These are phyloP conservation scores for Edaphochlamys debaryana DNA, from an alignment of 139 green algal species.

Conservation along the genomic window DNA sequence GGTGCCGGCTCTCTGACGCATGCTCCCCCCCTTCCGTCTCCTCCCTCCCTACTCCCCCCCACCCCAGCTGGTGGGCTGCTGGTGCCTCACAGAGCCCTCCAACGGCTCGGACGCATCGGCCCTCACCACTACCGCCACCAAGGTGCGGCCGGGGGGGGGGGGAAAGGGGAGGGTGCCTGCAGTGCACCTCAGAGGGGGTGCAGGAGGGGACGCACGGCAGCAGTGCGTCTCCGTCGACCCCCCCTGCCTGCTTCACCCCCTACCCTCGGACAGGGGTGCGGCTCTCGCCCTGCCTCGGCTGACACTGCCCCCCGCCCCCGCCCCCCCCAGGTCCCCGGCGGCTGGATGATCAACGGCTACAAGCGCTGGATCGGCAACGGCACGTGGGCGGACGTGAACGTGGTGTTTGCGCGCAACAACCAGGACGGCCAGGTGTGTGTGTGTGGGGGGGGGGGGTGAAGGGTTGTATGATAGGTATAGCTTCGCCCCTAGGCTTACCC, in stretches of 20 bases:
- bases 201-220: too few species aligned
- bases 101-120: constrained; percentile 88
- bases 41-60: neutral
- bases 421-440: constrained; percentile 62
- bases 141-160: constrained; percentile 43
- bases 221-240: too few species aligned
- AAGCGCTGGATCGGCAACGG: constrained; percentile 98
- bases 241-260: too few species aligned
- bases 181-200: too few species aligned
- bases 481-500: too few species aligned
- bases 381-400: constrained; percentile 88
- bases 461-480: neutral
- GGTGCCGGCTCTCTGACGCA: too few species aligned
- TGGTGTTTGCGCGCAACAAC: constrained; percentile 87
- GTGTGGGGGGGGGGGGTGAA: neutral
- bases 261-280: too few species aligned
- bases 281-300: too few species aligned
- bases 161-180: neutral
- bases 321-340: constrained; percentile 60
- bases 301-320: constrained; percentile 20
- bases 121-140: constrained; percentile 80
- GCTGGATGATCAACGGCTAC: constrained; percentile 88
- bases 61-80: constrained; percentile 72
- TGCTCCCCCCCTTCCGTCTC: neutral
- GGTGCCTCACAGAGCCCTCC: constrained; percentile 92